A percentile compares a stretch with the other conserved stretches of the same genome.
These are phyloP conservation scores for Ogataea wickerhamii DNA, from an alignment of 805 yeast genomes.

Conservation along the genomic window DNA sequence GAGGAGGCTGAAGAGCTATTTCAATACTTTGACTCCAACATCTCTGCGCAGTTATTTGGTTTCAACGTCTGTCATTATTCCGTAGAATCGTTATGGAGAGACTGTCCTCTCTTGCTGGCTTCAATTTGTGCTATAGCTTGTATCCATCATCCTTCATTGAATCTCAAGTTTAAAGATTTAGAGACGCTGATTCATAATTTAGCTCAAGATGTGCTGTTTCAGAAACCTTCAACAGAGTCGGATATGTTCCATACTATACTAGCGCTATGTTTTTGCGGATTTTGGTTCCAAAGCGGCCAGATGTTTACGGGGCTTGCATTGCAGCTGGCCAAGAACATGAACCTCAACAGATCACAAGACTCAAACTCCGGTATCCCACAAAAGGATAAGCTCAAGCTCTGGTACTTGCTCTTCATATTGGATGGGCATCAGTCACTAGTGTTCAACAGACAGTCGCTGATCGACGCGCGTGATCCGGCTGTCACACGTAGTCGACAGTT, in stretches of 20 bases:
- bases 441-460: constrained; percentile 53
- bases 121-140: constrained; percentile 62
- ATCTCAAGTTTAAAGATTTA: constrained; percentile 24
- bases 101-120: constrained; percentile 55
- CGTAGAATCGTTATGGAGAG: constrained; percentile 47
- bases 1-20: constrained; percentile 46
- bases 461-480: constrained; percentile 44
- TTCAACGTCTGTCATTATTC: constrained; percentile 51
- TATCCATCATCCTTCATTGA: constrained; percentile 48
- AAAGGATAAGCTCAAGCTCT: constrained; percentile 52
- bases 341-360: constrained; percentile 33
- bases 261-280: constrained; percentile 61
- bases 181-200: constrained; percentile 29
- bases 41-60: constrained; percentile 64
- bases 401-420: constrained; percentile 62
- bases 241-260: constrained; percentile 60
- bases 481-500: constrained; percentile 41
- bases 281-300: constrained; percentile 64
- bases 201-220: constrained; percentile 29
- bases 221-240: constrained; percentile 38
- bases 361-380: constrained; percentile 23
- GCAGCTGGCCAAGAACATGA: constrained; percentile 58
- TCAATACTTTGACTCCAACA: constrained; percentile 48
- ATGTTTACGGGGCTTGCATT: constrained; percentile 65
- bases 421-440: constrained; percentile 70